A percentile compares a stretch with the other conserved stretches of the same genome.
Evolutionary conservation across 2,329 filamentous ascomycete genomes (phyloP).

Genomic region (Thielaviopsis musarum): DNA sequence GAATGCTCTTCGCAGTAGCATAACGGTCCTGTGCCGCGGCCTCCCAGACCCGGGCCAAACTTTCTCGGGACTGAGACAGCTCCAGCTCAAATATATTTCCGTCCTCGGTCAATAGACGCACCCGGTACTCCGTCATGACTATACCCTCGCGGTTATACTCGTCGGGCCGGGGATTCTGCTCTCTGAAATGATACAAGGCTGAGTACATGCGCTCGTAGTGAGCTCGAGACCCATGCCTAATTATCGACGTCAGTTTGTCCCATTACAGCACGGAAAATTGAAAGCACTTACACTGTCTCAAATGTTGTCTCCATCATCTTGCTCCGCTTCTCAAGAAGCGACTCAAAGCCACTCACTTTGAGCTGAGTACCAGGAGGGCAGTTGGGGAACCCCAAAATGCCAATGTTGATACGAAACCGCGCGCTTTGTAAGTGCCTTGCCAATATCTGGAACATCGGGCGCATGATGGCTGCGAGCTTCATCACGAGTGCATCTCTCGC

Average conservation of each 20-base stretch:
- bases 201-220: background rate
- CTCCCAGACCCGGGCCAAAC: too few relatives aligned
- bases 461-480: background rate
- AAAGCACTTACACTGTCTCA: background rate
- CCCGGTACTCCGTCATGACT: background rate
- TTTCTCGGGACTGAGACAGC: background rate
- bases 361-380: background rate
- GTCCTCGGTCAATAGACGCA: background rate
- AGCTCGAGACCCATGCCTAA: background rate
- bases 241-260: background rate
- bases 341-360: background rate
- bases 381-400: background rate
- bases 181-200: background rate
- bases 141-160: background rate
- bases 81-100: background rate
- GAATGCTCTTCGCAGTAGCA: background rate
- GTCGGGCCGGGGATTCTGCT: background rate
- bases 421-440: background rate
- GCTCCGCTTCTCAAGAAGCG: background rate
- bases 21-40: too few relatives aligned
- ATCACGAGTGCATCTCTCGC: background rate
- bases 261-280: background rate
- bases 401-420: background rate
- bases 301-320: background rate
- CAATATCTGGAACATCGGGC: background rate